Conservation (phyloP, 139 green algal species). For the Eudorina sp. region DNA sequence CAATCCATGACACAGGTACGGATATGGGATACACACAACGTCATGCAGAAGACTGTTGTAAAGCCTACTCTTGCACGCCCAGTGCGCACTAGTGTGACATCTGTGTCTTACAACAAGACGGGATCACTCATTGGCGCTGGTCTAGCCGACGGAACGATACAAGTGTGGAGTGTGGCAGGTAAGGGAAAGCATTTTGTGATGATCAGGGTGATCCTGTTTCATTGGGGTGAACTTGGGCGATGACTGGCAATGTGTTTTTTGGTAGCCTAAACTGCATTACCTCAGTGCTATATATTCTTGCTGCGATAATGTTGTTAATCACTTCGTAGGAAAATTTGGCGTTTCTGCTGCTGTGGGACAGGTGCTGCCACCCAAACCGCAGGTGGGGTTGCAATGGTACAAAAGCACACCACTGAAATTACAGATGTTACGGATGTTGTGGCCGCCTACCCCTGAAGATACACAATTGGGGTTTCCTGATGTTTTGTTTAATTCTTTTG, state of each 20-base stretch:
- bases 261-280: too few species aligned
- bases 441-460: too few species aligned
- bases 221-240: not conserved
- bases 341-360: constrained; percentile 78
- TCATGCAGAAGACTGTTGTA: constrained; percentile 91
- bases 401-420: too few species aligned
- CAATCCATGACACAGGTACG: too few species aligned
- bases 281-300: too few species aligned
- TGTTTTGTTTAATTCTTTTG: too few species aligned
- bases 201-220: too few species aligned
- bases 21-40: constrained; percentile 87
- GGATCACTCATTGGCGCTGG: constrained; percentile 84
- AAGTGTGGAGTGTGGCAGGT: constrained; percentile 87
- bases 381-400: constrained; percentile 61
- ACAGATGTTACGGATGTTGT: too few species aligned
- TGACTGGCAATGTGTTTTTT: too few species aligned
- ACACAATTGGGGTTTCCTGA: too few species aligned
- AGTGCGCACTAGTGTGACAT: constrained; percentile 81
- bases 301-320: too few species aligned
- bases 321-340: constrained; percentile 91
- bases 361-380: constrained; percentile 74
- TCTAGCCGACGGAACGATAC: constrained; percentile 91
- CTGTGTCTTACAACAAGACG: constrained; percentile 83
- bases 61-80: constrained; percentile 82
- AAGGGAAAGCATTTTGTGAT: too few species aligned